Evolutionary conservation across 441 rosid species (phyloP), one percentile per base, ranked within the genome.

Genomic region (Flueggea neowawraea): DNA sequence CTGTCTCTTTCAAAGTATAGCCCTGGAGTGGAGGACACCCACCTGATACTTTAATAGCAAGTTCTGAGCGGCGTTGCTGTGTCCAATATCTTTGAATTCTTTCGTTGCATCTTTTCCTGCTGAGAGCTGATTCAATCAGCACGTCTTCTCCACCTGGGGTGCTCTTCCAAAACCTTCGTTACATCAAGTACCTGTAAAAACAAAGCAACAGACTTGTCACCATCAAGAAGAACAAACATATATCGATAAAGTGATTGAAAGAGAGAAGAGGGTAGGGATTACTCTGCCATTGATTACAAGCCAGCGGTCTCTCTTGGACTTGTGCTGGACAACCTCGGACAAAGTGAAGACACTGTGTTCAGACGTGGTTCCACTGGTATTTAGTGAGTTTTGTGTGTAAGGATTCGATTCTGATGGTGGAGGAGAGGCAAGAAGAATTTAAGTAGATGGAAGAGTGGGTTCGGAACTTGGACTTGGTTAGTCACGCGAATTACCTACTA

Each of bases 121-220:
- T 1, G 50, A 60, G 28, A 0, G 28, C 28, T 22, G 2, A 22
- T 65, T 86, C 85, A 33, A 86, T 1, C 63, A 84, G 45, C 81
- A 81, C 85, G 56, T 83, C 91, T 44, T 79, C 88, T 52, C 89
- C 88, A 28, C 88, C 91, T 0, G 91, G 91, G 91, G 28, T 85
- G 91, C 55, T 79, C 84, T 50, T 77, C 86, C 74, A 81, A 62
- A 73, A 85, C 81, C 55, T 59, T 77, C 22, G 86, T 78, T 68
- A 78, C 84, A 52, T 81, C 61, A 61, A 85, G 61, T 15, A 83
- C 88, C 84, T 81, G 61, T 39, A 16, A 28, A 64, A 44, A 39
- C 56, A 43, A 54, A 55, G 16, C 8, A 43, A 3, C 1, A 43
- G 12, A 6, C 45, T 6, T 6, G 28, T 22, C 28, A 22, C 28